These are phyloP conservation scores for Dothiorella sarmentorum DNA, from an alignment of 2,329 filamentous ascomycete genomes.

Conservation along the genomic window DNA sequence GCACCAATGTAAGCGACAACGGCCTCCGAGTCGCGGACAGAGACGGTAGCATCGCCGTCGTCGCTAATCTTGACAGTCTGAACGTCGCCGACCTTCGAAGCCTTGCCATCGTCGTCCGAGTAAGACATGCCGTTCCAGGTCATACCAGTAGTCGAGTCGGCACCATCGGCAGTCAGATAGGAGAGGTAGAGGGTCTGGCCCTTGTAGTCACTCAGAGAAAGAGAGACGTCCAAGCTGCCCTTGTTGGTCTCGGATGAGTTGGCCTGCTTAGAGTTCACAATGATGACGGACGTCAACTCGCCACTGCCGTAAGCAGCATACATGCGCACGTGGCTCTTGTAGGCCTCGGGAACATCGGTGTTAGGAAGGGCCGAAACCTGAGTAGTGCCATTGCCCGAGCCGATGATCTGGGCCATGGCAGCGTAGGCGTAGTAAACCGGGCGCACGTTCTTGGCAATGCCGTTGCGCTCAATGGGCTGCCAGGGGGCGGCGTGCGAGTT, in stretches of 20 bases:
- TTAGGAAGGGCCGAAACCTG: constrained; percentile 40
- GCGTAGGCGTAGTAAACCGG: constrained; percentile 51
- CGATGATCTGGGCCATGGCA: constrained; percentile 51
- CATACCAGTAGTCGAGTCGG: constrained; percentile 42
- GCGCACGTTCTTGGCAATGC: constrained; percentile 35
- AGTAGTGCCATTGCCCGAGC: constrained; percentile 45
- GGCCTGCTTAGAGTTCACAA: constrained; percentile 47
- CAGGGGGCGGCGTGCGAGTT: constrained; percentile 51
- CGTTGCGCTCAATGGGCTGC: constrained; percentile 45
- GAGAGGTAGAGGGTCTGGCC: constrained; percentile 46
- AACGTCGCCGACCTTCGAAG: constrained; percentile 33
- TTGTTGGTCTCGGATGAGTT: constrained; percentile 43
- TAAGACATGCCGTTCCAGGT: constrained; percentile 50
- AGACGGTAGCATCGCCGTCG: constrained; percentile 35
- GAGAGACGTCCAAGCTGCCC: constrained; percentile 38
- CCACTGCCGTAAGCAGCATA: constrained; percentile 47
- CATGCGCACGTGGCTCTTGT: constrained; percentile 42
- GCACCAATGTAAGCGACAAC: constrained; percentile 46
- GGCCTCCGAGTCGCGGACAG: constrained; percentile 45
- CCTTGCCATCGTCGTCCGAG: constrained; percentile 40
- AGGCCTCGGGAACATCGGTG: constrained; percentile 31
- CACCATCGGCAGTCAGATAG: constrained; percentile 46
- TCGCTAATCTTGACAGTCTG: constrained; percentile 31
- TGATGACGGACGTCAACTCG: constrained; percentile 41
- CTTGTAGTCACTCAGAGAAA: constrained; percentile 40